A percentile compares a stretch with the other conserved stretches of the same genome.
Conservation (phyloP, 2,329 filamentous ascomycete species). For the Colletotrichum tanaceti region DNA sequence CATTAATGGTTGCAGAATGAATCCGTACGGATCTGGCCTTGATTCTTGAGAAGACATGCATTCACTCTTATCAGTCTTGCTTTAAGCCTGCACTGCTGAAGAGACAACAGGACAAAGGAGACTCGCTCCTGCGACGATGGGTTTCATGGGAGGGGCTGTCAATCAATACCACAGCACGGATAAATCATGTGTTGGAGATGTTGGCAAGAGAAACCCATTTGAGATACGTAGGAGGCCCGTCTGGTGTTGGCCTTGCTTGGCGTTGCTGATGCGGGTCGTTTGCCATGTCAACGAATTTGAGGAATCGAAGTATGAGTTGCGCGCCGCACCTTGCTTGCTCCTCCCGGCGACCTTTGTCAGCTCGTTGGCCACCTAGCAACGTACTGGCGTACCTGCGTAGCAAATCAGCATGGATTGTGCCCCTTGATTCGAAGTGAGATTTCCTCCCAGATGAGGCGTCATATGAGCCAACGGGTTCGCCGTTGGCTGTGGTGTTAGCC, state of each 20-base stretch:
- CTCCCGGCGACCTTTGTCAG: background rate
- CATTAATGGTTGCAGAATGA: background rate
- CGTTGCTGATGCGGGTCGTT: conserved; percentile 7
- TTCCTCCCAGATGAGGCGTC: conserved; percentile 23
- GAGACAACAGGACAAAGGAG: conserved; percentile 8
- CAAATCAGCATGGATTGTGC: conserved; percentile 29
- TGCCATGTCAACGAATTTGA: conserved; percentile 3
- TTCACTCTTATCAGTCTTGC: no score
- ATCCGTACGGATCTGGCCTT: background rate
- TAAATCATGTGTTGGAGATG: conserved; percentile 18
- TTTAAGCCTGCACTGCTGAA: no score
- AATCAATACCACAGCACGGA: conserved; percentile 11
- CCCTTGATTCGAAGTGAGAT: conserved; percentile 26
- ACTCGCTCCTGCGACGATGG: background rate
- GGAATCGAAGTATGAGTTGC: background rate
- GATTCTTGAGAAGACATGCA: background rate
- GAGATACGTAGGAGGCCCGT: background rate
- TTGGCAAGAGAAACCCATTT: conserved; percentile 14
- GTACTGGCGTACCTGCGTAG: conserved; percentile 13
- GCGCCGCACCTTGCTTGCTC: conserved; percentile 5
- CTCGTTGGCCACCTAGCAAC: background rate
- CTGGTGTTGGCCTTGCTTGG: background rate
- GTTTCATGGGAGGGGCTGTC: no score
- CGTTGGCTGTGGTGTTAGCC: conserved; percentile 11
- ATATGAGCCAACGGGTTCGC: conserved; percentile 1